Conservation (phyloP, 1,139 yeast species). For the Kodamaea ohmeri region DNA sequence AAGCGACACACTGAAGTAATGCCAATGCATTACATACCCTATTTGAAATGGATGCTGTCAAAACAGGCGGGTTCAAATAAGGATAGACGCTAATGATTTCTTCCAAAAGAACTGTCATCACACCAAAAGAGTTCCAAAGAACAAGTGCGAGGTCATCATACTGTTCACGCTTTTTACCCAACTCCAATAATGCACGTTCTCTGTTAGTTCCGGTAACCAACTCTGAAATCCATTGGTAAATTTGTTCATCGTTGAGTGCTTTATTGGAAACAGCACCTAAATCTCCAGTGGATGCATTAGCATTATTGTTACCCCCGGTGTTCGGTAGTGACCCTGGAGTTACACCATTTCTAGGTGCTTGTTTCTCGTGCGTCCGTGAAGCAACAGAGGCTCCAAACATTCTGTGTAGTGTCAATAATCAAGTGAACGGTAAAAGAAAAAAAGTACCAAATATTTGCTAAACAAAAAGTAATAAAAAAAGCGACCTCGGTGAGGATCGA, state of each 20-base stretch:
- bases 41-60: constrained; percentile 84
- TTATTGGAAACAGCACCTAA: constrained; percentile 26
- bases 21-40: constrained; percentile 96
- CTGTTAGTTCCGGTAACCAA: constrained; percentile 85
- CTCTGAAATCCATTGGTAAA: constrained; percentile 87
- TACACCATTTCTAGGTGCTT: constrained; percentile 6
- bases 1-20: constrained; percentile 91
- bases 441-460: background rate
- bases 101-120: constrained; percentile 85
- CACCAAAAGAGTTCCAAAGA: constrained; percentile 95
- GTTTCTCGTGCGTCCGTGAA: constrained; percentile 7
- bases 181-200: constrained; percentile 86
- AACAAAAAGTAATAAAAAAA: constrained; percentile 7
- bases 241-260: constrained; percentile 81
- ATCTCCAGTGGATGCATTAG: constrained; percentile 6
- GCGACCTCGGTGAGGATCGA: constrained; percentile 48
- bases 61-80: constrained; percentile 77
- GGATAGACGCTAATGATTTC: constrained; percentile 92
- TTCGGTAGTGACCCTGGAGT: background rate
- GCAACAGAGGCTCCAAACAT: constrained; percentile 10
- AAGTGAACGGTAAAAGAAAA: constrained; percentile 1
- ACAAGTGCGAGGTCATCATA: constrained; percentile 92
- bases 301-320: background rate
- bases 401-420: background rate
- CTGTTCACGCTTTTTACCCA: constrained; percentile 92